Conservation (phyloP, 1,139 yeast species). For the Pichia sp. region DNA sequence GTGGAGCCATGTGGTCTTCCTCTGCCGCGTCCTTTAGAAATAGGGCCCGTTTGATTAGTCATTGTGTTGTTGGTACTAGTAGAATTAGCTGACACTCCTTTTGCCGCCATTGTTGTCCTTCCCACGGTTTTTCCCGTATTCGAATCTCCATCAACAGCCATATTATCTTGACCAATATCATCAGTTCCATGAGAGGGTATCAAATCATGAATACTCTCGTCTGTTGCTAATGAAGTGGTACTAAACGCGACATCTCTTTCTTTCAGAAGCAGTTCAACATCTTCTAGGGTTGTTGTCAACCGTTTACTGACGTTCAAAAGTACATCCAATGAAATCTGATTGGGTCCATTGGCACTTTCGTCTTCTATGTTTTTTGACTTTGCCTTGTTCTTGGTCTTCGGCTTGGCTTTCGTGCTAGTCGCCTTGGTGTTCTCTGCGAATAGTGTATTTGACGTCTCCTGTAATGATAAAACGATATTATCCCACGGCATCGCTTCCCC, state of each 20-base stretch:
- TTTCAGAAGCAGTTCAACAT: not conserved
- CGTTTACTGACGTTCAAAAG: not conserved
- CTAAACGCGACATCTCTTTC: not conserved
- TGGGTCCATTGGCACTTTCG: not conserved
- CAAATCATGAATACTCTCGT: slow-evolving; percentile 2
- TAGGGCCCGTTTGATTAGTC: not conserved
- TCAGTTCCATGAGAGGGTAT: not conserved
- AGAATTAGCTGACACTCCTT: not conserved
- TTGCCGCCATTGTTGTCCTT: not conserved
- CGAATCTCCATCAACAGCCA: not conserved
- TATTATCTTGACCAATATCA: not conserved
- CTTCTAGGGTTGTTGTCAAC: slow-evolving; percentile 1
- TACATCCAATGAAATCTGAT: not conserved
- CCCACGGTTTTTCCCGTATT: too few relatives aligned
- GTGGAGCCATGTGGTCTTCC: slow-evolving; percentile 14
- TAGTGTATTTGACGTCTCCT: not conserved
- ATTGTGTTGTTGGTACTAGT: not conserved
- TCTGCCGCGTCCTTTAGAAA: slow-evolving; percentile 7
- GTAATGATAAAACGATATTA: not conserved
- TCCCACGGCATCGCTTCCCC: slow-evolving; percentile 3
- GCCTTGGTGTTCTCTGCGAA: not conserved
- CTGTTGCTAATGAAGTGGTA: not conserved
- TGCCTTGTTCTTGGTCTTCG: not conserved
- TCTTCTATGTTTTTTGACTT: not conserved
- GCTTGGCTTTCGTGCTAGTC: not conserved